phyloP scores from a whole-genome alignment of 2,329 filamentous ascomycete genomes.

The Penicillium sp. region DNA sequence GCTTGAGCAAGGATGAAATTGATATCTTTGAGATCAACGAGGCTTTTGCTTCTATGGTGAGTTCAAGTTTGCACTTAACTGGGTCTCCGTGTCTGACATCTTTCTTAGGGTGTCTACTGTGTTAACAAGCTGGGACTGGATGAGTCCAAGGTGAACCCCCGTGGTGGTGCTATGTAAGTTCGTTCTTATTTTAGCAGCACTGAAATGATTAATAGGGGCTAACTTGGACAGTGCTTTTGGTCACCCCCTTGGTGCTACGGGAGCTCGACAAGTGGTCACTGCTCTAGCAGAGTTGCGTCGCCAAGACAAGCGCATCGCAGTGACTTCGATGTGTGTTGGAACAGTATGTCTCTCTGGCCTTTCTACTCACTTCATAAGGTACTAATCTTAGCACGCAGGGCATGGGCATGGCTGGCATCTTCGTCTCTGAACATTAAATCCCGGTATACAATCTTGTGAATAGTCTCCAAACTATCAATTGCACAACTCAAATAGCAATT shows the following conservation, averaged over 20 bases:
- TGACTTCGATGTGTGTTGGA: constrained; percentile 91
- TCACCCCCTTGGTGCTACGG: constrained; percentile 85
- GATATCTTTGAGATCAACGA: constrained; percentile 62
- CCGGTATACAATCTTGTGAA: too few species aligned
- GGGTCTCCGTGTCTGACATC: constrained; percentile 1
- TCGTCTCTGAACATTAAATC: constrained; percentile 72
- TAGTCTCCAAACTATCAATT: too few species aligned
- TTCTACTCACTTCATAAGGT: background rate
- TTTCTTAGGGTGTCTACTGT: constrained; percentile 75
- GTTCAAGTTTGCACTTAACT: background rate
- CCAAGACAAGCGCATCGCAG: constrained; percentile 71
- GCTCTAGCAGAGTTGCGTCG: constrained; percentile 79
- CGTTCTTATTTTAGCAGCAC: constrained; percentile 4
- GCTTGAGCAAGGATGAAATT: constrained; percentile 53
- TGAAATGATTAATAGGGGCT: background rate
- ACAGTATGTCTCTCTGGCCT: constrained; percentile 57
- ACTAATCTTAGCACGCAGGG: constrained; percentile 26
- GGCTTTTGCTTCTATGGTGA: constrained; percentile 69
- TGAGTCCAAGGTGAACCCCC: constrained; percentile 82
- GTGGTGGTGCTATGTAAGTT: constrained; percentile 73
- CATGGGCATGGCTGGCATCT: constrained; percentile 82
- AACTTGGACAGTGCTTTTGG: constrained; percentile 62
- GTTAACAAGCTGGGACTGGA: constrained; percentile 77
- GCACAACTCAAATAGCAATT: background rate
- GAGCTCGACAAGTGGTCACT: constrained; percentile 84